phyloP scores from a whole-genome alignment of 345 rosid genomes.

The Murraya koenigii region DNA sequence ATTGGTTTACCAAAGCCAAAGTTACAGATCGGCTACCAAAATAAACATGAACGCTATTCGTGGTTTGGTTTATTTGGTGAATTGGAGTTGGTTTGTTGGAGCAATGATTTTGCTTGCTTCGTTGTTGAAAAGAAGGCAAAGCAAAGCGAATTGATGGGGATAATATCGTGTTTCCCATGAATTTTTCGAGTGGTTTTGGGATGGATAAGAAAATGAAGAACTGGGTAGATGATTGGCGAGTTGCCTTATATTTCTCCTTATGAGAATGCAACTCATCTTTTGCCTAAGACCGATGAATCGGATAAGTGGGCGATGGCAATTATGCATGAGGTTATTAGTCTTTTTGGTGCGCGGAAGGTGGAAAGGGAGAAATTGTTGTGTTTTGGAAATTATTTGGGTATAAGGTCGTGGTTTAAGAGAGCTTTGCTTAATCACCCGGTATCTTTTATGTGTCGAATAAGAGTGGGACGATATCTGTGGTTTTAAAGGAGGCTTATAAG shows the following conservation, averaged over 20 bases:
- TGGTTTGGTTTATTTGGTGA: conserved; percentile 22
- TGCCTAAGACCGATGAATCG: conserved; percentile 62
- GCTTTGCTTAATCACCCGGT: conserved; percentile 75
- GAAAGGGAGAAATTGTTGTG: conserved; percentile 58
- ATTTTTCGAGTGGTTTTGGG: conserved; percentile 58
- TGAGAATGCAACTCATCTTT: conserved; percentile 55
- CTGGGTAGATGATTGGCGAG: conserved; percentile 79
- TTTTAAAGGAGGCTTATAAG: conserved; percentile 68
- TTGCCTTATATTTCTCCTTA: conserved; percentile 83
- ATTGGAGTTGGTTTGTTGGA: conserved; percentile 89
- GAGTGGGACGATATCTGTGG: conserved; percentile 65
- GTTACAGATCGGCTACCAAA: conserved; percentile 37
- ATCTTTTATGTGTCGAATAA: conserved; percentile 74
- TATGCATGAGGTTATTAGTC: conserved; percentile 75
- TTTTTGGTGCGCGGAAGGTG: conserved; percentile 68
- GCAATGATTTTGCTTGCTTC: conserved; percentile 53
- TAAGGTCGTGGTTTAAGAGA: conserved; percentile 85
- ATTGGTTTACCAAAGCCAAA: conserved; percentile 70
- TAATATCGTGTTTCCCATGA: conserved; percentile 52
- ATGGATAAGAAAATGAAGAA: conserved; percentile 76
- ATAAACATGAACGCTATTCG: neutral
- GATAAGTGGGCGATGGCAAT: conserved; percentile 77
- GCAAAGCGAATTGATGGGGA: conserved; percentile 15
- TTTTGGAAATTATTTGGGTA: conserved; percentile 68
- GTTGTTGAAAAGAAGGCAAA: conserved; percentile 53